Evolutionary conservation across 306 rosid species (phyloP), one percentile per base, ranked within the genome.

Genomic region (Rubus parviflorus): DNA sequence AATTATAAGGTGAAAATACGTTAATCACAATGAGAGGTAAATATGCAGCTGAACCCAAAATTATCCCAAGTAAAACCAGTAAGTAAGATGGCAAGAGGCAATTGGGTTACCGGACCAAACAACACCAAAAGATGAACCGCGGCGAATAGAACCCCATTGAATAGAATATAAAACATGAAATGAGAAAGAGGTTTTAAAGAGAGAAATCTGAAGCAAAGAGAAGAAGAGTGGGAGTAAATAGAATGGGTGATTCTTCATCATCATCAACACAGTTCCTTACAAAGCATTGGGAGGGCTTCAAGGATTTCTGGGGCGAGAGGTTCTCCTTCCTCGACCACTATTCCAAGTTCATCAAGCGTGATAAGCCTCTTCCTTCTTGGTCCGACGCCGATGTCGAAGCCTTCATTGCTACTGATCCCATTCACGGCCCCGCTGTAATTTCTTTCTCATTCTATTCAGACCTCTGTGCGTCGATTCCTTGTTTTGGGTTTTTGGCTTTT

Each of bases 371-470:
- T 65, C 89, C 91, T 0, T 56, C 86, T 14, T 93, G 97, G 97
- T 89, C 96, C 35, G 20, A 40, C 57, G 73, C 90, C 43, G 96
- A 93, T 81, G 91, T 90, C 19, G 89, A 90, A 45, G 85, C 83
- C 8, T 93, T 93, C 76, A 87, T 91, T 23, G 95, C 95, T 80
- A 81, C 87, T 2, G 95, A 93, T 78, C 90, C 97, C 72, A 86
- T 93, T 72, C 90, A 91, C 66, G 98, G 97, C 64, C 90, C 95
- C 14, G 75, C 79, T 8, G 98, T 93, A 83, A 84, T 25, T 67
- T 68, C 51, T 12, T 43, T 79, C 57, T 7, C 35, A 42, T 47
- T 46, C 6, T 8, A 20, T 46, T 54, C 4, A 8, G 13, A 2
- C 79, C 10, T 49, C 6, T 49, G 15, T 46, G 7, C 3, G 7